Evolutionary conservation across 345 rosid genomes (phyloP), one percentile per base, ranked within the genome.

Genomic region (Draba incana): DNA sequence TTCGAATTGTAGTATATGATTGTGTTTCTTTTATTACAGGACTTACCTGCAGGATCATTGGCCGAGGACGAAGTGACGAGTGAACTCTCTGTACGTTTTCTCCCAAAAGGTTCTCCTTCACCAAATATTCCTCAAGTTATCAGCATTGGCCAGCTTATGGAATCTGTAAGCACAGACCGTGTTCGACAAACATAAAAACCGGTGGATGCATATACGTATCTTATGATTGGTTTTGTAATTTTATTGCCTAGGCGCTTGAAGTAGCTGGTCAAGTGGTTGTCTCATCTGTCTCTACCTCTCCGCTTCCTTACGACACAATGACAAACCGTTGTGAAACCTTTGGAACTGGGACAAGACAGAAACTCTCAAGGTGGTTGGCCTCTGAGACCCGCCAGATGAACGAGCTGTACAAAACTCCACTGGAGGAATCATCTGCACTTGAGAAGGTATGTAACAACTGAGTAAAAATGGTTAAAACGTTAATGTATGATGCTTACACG

Each of bases 231-330:
- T 62, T 53, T 20, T n/a, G 20, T 75, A 9, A 15, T 58, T 31
- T 31, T 67, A 69, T 27, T 75, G 23, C 75, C 45, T 82, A 94
- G 98, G 96, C 99, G 3, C 96, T 91, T 41, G 87, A 84, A 83
- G 97, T 89, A 28, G 99, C 98, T 37, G 93, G 99, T 77, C 93
- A 89, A 81, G 98, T 94, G 60, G 96, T 90, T 13, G 93, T 85
- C 62, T 80, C 89, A 64, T 74, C 90, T n/a, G 77, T 88, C 73
- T 85, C 96, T 46, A 82, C 87, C 35, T 93, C 97, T 4, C 97
- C 97, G 2, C 93, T 94, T 55, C 97, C 99, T 39, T 94, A 82
- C 39, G 75, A 88, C 62, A 74, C 96, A 60, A 81, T 88, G 97
- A 74, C 96, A 28, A 85, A 82, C 69, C 92, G 81, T 28, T 94